Conservation (phyloP, 2,329 filamentous ascomycete genomes). For the Ceratocystis diversiconidia region DNA sequence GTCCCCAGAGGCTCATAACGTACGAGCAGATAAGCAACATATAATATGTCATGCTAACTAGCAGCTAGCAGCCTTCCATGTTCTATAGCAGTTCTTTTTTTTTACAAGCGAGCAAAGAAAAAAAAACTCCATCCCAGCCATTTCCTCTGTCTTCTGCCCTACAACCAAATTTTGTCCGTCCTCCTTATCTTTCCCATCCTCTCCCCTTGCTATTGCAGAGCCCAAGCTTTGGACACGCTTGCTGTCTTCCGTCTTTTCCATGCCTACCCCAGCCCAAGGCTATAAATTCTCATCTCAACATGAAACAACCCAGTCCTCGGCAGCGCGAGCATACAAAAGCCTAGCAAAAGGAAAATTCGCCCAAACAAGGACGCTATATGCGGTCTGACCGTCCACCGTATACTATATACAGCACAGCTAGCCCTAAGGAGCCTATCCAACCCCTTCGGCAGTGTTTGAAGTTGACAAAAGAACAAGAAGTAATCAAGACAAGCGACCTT, state of each 20-base stretch:
- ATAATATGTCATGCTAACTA: background rate
- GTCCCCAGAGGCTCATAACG: background rate
- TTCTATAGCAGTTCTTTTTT: background rate
- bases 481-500: background rate
- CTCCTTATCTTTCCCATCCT: background rate
- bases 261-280: background rate
- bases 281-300: constrained; percentile 6
- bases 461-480: background rate
- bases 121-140: background rate
- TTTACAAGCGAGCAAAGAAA: background rate
- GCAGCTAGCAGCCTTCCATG: background rate
- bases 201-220: background rate
- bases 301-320: constrained; percentile 1
- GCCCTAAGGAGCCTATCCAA: background rate
- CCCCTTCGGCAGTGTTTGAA: constrained; percentile 5
- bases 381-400: background rate
- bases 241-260: background rate
- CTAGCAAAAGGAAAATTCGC: background rate
- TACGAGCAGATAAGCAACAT: background rate
- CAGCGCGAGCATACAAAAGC: background rate
- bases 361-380: background rate
- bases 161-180: no score
- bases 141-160: background rate
- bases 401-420: background rate
- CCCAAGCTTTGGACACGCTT: background rate